These are phyloP conservation scores for Chlorella variabilis DNA, from an alignment of 163 green algal species.

Conservation along the genomic window DNA sequence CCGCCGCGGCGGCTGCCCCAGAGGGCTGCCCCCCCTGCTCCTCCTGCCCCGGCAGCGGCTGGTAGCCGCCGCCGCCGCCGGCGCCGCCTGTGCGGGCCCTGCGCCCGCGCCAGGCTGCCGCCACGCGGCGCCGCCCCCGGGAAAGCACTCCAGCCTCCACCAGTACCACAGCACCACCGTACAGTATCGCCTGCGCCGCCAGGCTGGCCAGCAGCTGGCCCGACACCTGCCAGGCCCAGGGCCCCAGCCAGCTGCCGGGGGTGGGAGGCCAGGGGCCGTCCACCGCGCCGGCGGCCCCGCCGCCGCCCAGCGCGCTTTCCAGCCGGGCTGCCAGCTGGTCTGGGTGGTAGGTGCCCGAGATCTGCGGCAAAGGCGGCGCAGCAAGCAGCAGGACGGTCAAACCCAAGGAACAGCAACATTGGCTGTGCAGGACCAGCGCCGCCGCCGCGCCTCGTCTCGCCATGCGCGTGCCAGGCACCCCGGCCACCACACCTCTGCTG, in stretches of 20 bases:
- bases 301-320: neutral
- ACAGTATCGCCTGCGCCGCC: conserved; percentile 38
- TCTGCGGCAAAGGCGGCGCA: neutral
- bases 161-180: conserved; percentile 50
- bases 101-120: neutral
- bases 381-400: neutral
- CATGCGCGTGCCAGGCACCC: no score
- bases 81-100: no score
- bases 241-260: neutral
- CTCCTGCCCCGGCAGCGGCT: conserved; percentile 17
- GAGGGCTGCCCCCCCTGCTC: neutral
- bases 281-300: no score
- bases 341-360: conserved; percentile 10
- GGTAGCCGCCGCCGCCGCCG: neutral
- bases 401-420: no score
- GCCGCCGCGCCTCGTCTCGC: no score
- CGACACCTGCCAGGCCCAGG: conserved; percentile 14
- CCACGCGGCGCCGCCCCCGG: neutral
- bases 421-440: no score
- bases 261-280: neutral
- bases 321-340: neutral
- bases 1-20: neutral
- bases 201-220: conserved; percentile 28
- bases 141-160: conserved; percentile 52
- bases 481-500: no score